These are phyloP conservation scores for Corymbia maculata DNA, from an alignment of 345 rosid genomes.

Conservation along the genomic window DNA sequence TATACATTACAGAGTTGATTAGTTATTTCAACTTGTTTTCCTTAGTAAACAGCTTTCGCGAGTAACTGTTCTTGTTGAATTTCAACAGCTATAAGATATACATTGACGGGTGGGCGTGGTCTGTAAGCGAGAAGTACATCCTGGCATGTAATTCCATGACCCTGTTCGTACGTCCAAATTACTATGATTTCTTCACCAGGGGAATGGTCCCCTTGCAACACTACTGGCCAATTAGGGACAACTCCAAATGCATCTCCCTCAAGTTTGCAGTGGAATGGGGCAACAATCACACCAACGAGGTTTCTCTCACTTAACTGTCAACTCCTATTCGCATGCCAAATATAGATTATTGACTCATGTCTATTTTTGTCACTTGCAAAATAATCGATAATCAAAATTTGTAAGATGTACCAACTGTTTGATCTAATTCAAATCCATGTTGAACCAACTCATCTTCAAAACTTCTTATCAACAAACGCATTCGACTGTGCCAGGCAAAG, in stretches of 20 bases:
- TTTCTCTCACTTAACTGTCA: background rate
- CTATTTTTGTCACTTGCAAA: background rate
- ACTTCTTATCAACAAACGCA: background rate
- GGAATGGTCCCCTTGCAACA: conserved; percentile 63
- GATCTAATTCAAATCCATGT: background rate
- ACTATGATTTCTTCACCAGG: conserved; percentile 52
- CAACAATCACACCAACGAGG: conserved; percentile 27
- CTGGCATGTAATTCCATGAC: conserved; percentile 66
- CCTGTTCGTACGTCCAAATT: conserved; percentile 32
- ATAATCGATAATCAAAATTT: background rate
- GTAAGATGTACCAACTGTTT: background rate
- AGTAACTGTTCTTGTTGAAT: background rate
- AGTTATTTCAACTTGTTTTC: background rate
- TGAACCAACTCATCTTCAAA: background rate
- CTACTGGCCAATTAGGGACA: conserved; percentile 65
- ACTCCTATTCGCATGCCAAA: background rate
- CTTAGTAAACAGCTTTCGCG: background rate
- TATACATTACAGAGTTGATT: background rate
- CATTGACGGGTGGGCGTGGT: conserved; percentile 74
- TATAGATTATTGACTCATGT: background rate
- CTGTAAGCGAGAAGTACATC: conserved; percentile 78
- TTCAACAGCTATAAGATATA: conserved; percentile 57
- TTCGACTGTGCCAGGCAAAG: conserved; percentile 27
- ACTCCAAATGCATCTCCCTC: conserved; percentile 39
- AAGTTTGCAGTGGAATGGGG: conserved; percentile 82